Percentiles rank a stretch among this genome's conserved stretches.
Conservation (phyloP, 495 filamentous ascomycete genomes). For the Xylaria palmicola region DNA sequence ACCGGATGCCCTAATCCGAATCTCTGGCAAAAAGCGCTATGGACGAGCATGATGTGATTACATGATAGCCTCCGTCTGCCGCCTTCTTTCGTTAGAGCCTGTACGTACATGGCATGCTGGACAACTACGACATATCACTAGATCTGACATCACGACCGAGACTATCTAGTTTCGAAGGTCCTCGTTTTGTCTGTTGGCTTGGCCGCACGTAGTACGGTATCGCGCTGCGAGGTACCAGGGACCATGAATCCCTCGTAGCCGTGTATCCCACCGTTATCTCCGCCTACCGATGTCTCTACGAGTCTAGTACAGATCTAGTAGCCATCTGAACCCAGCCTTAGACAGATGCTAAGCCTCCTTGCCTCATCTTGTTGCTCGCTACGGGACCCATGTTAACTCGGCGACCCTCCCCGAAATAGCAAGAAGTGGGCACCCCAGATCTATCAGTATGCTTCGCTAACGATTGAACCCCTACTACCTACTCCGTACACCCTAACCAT, state of each 20-base stretch:
- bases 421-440: background rate
- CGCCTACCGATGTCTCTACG: too few species aligned
- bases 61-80: background rate
- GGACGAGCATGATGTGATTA: constrained; percentile 1
- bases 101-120: too few species aligned
- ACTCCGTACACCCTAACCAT: too few species aligned
- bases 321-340: background rate
- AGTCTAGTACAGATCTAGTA: too few species aligned
- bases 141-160: too few species aligned
- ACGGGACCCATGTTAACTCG: constrained; percentile 1
- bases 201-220: background rate
- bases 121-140: too few species aligned
- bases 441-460: background rate
- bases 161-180: too few species aligned
- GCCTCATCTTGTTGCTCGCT: background rate
- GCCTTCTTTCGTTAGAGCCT: background rate
- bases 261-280: constrained; percentile 4
- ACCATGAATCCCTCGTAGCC: background rate
- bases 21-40: background rate
- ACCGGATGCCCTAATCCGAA: constrained; percentile 4
- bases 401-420: background rate
- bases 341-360: constrained; percentile 1
- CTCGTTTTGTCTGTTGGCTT: background rate
- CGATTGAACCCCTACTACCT: too few species aligned
- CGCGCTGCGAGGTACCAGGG: background rate